Conservation (phyloP, 345 rosid species). For the Turritis glabra region DNA sequence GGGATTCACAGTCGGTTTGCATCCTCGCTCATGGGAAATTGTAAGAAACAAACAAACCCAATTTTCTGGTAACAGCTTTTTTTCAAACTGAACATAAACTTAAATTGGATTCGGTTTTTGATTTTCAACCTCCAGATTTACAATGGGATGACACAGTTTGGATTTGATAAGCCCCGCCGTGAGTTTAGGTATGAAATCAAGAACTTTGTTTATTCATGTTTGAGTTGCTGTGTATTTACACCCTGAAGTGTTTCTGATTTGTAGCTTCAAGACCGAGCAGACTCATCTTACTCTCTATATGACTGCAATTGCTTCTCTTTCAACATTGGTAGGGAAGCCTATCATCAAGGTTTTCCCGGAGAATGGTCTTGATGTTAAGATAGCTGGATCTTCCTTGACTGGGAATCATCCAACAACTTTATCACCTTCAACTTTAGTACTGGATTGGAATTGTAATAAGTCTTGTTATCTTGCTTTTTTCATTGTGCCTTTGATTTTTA, state of each 20-base stretch:
- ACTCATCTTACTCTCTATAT: conserved; percentile 72
- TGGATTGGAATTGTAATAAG: conserved; percentile 83
- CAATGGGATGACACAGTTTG: conserved; percentile 88
- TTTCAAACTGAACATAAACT: background rate
- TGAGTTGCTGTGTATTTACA: conserved; percentile 3
- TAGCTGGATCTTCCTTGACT: conserved; percentile 66
- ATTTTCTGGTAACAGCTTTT: background rate
- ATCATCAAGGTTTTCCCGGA: conserved; percentile 73
- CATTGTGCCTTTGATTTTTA: conserved; percentile 8
- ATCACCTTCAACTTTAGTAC: conserved; percentile 68
- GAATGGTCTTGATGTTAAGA: conserved; percentile 60
- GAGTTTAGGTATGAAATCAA: conserved; percentile 60
- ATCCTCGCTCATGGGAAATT: conserved; percentile 94
- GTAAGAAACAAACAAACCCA: conserved; percentile 48
- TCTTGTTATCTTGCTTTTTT: conserved; percentile 7
- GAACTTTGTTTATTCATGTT: conserved; percentile 3
- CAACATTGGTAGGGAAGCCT: conserved; percentile 68
- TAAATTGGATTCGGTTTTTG: background rate
- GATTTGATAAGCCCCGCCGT: conserved; percentile 59
- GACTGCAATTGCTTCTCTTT: conserved; percentile 82
- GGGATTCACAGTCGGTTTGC: conserved; percentile 95
- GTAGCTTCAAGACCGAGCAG: conserved; percentile 86
- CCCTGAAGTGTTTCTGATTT: background rate
- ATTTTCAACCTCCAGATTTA: conserved; percentile 54
- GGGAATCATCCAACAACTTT: conserved; percentile 82